Conservation (phyloP, 2,329 filamentous ascomycete genomes). For the Chrysoporthe austroafricana region DNA sequence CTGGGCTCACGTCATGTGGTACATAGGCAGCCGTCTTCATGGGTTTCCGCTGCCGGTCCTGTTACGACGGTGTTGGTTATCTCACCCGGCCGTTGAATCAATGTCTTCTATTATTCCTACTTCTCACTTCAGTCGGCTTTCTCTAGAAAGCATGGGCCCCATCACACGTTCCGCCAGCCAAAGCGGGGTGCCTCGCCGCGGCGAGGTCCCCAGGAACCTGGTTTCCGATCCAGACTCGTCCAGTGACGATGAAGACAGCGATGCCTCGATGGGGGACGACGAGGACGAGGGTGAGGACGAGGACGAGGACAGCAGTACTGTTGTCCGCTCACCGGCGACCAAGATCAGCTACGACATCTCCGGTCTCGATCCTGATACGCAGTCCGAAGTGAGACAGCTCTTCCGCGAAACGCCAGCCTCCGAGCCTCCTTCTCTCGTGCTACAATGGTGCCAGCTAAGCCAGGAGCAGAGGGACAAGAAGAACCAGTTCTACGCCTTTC, state of each 20-base stretch:
- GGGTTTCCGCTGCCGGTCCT: not conserved
- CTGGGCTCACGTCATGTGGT: not conserved
- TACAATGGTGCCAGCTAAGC: constrained; percentile 54
- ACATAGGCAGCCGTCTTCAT: not conserved
- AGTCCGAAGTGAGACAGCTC: constrained; percentile 46
- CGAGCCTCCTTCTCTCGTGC: constrained; percentile 52
- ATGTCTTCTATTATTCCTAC: constrained; percentile 40
- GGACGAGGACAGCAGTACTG: constrained; percentile 23
- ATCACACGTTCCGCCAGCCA: constrained; percentile 39
- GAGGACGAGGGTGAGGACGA: constrained; percentile 38
- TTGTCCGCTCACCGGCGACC: constrained; percentile 40
- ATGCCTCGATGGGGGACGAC: constrained; percentile 30
- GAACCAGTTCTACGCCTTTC: constrained; percentile 54
- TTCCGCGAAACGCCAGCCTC: constrained; percentile 39
- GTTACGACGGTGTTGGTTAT: not conserved
- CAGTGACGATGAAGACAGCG: constrained; percentile 31
- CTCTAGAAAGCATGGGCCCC: constrained; percentile 45
- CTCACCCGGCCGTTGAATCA: not conserved
- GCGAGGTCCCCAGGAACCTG: constrained; percentile 30
- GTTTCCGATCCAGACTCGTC: constrained; percentile 31
- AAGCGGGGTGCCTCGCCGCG: constrained; percentile 30
- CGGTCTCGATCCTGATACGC: constrained; percentile 43
- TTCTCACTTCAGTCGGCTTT: constrained; percentile 46
- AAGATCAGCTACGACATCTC: constrained; percentile 45
- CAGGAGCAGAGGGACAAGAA: constrained; percentile 39